Evolutionary conservation across 371 early-diverging fungal genomes (phyloP), one percentile per base, ranked within the genome.

Genomic region (Syncephalis plumigaleata): DNA sequence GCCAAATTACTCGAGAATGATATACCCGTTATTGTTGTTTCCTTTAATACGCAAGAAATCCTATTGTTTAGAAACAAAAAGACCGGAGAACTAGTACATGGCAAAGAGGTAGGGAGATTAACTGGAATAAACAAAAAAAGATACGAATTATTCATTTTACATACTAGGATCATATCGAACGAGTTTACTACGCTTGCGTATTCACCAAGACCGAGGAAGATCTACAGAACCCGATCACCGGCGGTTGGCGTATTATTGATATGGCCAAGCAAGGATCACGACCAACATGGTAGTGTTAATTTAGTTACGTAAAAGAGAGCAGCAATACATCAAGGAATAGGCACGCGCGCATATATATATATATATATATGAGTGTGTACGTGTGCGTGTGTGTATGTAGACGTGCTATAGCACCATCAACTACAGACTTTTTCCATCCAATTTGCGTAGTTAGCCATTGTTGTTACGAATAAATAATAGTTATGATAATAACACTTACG

Each of bases 21-120:
- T 56, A 64, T 85, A 17, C 94, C 95, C 1, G 87, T 93, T 5
- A 62, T 89, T 27, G 77, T 91, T 27, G 50, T 97, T 36, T 79
- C 86, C 1, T 95, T 87, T 77, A 75, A 81, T 55, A 91, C 95
- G 11, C 91, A 93, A 61, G 91, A 97, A 60, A 75, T 92, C 50
- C 79, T 89, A 39, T 59, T 89, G n/a, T 93, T 92, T 77, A 77
- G 91, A 46, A 79, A 94, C 65, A 72, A 73, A 22, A 72, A 73
- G 56, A 75, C 79, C 5, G 77, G 81, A 27, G 91, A 87, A 61
- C 71, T 94, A 47, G 83, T 75, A 3, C 73, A 77, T 57, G 95
- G 97, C 44, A 69, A 77, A 42, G 92, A 90, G 58, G 67, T 66
- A 63, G 31, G 26, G 43, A 37, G 5, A 2, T 49, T 18, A 39